Percentiles rank a stretch among this genome's conserved stretches.
Conservation (phyloP, 179 eudicot species). For the Silene coronaria region DNA sequence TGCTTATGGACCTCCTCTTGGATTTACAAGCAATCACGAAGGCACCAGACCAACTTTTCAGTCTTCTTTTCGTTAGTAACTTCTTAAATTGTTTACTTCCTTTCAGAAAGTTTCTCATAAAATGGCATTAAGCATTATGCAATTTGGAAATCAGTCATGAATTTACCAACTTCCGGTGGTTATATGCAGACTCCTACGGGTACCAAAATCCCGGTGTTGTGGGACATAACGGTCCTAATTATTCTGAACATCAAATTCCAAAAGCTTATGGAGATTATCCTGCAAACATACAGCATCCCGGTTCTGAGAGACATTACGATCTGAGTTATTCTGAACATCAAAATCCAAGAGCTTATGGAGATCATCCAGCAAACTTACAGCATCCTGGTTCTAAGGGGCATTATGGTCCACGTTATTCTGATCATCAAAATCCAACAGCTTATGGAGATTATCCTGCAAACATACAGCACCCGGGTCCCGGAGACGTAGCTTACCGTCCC, state of each 20-base stretch:
- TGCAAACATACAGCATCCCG: not conserved
- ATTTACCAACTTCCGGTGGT: not conserved
- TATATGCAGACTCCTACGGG: not conserved
- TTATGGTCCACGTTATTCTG: not conserved
- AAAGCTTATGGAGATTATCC: not conserved
- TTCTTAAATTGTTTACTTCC: not conserved
- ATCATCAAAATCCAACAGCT: constrained; percentile 5
- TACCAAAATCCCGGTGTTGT: not conserved
- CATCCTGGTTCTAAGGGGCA: not conserved
- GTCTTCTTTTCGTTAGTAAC: constrained; percentile 17
- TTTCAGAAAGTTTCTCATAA: not conserved
- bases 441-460: not conserved
- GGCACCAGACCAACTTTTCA: constrained; percentile 8
- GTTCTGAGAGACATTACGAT: not conserved
- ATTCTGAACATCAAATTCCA: constrained; percentile 1
- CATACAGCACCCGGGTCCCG: not conserved
- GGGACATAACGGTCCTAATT: not conserved
- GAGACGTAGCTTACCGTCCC: constrained; percentile 5
- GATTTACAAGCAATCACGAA: constrained; percentile 2
- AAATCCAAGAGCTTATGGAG: constrained; percentile 1
- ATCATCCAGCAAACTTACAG: not conserved
- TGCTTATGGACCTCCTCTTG: constrained; percentile 9
- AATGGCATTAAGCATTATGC: not conserved
- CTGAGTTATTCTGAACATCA: not conserved
- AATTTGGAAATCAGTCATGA: not conserved